These are phyloP conservation scores for Metahyphopichia silvanorum DNA, from an alignment of 805 yeast species.

Conservation along the genomic window DNA sequence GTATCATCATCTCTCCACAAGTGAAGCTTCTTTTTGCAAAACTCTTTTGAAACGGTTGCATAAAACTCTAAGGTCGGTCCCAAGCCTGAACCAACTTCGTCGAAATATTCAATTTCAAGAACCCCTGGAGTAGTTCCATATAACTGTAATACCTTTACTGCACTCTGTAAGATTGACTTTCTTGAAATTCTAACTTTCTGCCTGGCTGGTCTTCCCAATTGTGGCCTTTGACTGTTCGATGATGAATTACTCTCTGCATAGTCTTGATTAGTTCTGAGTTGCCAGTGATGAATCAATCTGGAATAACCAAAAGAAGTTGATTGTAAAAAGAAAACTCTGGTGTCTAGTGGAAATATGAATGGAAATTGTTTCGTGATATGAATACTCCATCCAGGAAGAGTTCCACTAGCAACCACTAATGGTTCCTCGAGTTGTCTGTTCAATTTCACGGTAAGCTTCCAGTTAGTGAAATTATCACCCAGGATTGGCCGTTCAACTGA, in stretches of 20 bases:
- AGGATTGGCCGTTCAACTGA: slow-evolving; percentile 17
- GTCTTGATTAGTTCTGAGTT: slow-evolving; percentile 39
- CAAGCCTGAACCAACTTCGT: slow-evolving; percentile 93
- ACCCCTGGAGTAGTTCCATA: slow-evolving; percentile 80
- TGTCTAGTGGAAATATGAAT: slow-evolving; percentile 80
- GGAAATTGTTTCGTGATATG: slow-evolving; percentile 71
- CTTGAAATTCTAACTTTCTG: slow-evolving; percentile 80
- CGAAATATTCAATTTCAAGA: slow-evolving; percentile 81
- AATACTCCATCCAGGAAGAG: slow-evolving; percentile 82
- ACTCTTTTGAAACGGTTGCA: slow-evolving; percentile 73
- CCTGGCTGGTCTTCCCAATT: slow-evolving; percentile 71
- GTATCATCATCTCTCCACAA: slow-evolving; percentile 62
- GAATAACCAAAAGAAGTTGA: slow-evolving; percentile 91
- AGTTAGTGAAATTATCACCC: slow-evolving; percentile 53
- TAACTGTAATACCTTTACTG: slow-evolving; percentile 69
- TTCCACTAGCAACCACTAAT: slow-evolving; percentile 78
- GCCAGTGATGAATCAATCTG: slow-evolving; percentile 78
- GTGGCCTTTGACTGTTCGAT: slow-evolving; percentile 22
- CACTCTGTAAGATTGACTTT: slow-evolving; percentile 66
- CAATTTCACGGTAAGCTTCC: slow-evolving; percentile 81
- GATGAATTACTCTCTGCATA: slow-evolving; percentile 24
- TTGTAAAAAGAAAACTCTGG: slow-evolving; percentile 73
- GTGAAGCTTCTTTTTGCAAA: slow-evolving; percentile 50
- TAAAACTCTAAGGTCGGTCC: slow-evolving; percentile 97
- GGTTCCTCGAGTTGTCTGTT: slow-evolving; percentile 89